These are phyloP conservation scores for Dryas integrifolia DNA, from an alignment of 331 rosid genomes.

Conservation along the genomic window DNA sequence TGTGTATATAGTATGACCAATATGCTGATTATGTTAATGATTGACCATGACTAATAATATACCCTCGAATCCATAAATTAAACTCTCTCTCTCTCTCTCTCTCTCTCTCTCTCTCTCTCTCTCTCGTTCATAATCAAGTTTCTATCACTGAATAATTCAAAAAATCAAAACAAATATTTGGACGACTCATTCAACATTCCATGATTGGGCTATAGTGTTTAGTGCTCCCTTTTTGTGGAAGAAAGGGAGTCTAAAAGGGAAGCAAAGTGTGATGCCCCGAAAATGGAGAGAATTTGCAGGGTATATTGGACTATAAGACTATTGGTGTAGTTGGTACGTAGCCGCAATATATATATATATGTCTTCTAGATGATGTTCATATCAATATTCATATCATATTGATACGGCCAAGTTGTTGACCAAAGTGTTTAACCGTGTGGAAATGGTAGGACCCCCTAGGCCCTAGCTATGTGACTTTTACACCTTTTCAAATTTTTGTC, in stretches of 20 bases:
- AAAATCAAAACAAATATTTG: background rate
- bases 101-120: background rate
- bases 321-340: background rate
- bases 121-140: no score
- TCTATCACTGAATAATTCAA: background rate
- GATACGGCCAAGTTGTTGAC: background rate
- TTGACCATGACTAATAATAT: background rate
- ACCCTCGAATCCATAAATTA: no score
- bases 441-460: background rate
- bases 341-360: background rate
- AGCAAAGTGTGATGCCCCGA: background rate
- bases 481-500: background rate
- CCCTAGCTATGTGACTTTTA: background rate
- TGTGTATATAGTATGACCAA: background rate
- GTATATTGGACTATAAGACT: background rate
- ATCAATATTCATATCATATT: no score
- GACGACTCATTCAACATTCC: constrained; percentile 12
- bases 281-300: background rate
- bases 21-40: background rate
- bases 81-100: no score
- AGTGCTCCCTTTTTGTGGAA: background rate
- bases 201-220: background rate
- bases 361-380: background rate
- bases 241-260: background rate
- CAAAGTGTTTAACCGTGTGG: constrained; percentile 3